Evolutionary conservation across 306 rosid species (phyloP).

Genomic region (Cicer chorassanicum): DNA sequence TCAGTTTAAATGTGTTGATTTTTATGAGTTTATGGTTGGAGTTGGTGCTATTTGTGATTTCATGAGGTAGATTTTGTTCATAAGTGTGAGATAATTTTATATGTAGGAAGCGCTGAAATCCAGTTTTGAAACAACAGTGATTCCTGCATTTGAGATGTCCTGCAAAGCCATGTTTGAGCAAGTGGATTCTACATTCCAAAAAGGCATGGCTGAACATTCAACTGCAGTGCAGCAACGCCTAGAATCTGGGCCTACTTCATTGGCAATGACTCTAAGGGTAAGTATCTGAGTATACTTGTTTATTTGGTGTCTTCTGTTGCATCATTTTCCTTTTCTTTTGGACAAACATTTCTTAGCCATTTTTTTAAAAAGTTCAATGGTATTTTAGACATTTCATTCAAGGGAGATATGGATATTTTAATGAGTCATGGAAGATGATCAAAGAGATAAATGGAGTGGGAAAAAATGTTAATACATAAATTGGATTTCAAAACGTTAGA

Average conservation of each 20-base stretch:
- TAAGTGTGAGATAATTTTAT: conserved; percentile 37
- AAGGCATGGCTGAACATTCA: conserved; percentile 91
- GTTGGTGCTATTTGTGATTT: conserved; percentile 26
- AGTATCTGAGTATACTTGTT: conserved; percentile 37
- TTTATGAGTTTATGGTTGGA: conserved; percentile 8
- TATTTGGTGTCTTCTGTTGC: conserved; percentile 20
- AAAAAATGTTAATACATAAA: conserved; percentile 1
- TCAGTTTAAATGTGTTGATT: conserved; percentile 26
- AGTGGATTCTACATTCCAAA: conserved; percentile 90
- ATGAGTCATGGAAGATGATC: conserved; percentile 13
- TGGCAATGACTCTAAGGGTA: conserved; percentile 89
- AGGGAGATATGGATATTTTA: conserved; percentile 7
- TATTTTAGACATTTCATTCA: conserved; percentile 15
- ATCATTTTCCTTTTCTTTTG: conserved; percentile 29
- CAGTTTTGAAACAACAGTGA: conserved; percentile 72
- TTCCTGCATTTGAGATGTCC: conserved; percentile 94
- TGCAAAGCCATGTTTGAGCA: conserved; percentile 98
- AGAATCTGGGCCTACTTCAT: conserved; percentile 76
- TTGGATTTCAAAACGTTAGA: conserved; percentile 16
- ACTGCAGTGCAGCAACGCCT: conserved; percentile 78
- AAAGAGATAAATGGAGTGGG: neutral
- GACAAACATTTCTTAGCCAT: neutral
- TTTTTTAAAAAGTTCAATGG: neutral
- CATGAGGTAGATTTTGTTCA: conserved; percentile 14
- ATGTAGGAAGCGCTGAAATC: conserved; percentile 82